These are phyloP conservation scores for Cudoniella acicularis DNA, from an alignment of 495 filamentous ascomycete species.

Conservation along the genomic window DNA sequence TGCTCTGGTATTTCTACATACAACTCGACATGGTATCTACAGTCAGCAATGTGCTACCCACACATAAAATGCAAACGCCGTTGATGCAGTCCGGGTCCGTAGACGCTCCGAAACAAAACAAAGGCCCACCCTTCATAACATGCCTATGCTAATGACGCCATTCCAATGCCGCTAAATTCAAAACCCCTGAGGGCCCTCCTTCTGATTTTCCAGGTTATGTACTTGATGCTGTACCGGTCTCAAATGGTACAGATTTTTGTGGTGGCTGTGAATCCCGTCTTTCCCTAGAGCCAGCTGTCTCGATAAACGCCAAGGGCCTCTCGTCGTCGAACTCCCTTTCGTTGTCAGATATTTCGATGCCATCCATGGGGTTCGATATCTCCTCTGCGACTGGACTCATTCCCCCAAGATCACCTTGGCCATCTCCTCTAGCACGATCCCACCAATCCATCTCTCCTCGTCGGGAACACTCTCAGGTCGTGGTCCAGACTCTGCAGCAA, in stretches of 20 bases:
- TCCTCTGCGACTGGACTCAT: slow-evolving; percentile 26
- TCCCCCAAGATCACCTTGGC: not conserved
- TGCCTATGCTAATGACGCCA: not conserved
- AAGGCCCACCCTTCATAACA: not conserved
- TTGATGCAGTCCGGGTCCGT: slow-evolving; percentile 21
- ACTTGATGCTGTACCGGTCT: not conserved
- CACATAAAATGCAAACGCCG: not conserved
- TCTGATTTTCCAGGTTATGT: not conserved
- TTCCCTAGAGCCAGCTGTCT: not conserved
- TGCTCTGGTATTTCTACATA: too few species aligned
- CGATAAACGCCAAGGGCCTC: not conserved
- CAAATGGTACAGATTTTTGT: not conserved
- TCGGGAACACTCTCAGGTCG: not conserved
- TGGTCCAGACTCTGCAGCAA: not conserved
- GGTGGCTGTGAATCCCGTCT: not conserved
- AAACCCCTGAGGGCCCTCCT: not conserved
- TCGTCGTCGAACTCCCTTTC: not conserved
- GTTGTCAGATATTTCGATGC: not conserved
- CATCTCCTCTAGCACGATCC: slow-evolving; percentile 10
- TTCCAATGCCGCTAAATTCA: slow-evolving; percentile 1
- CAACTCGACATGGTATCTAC: too few species aligned
- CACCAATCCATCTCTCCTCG: slow-evolving; percentile 24
- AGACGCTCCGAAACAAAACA: slow-evolving; percentile 14
- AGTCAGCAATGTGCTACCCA: too few species aligned
- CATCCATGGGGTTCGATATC: slow-evolving; percentile 17